Conservation (phyloP, 176 grass and related monocot species). For the Paspalum vaginatum region DNA sequence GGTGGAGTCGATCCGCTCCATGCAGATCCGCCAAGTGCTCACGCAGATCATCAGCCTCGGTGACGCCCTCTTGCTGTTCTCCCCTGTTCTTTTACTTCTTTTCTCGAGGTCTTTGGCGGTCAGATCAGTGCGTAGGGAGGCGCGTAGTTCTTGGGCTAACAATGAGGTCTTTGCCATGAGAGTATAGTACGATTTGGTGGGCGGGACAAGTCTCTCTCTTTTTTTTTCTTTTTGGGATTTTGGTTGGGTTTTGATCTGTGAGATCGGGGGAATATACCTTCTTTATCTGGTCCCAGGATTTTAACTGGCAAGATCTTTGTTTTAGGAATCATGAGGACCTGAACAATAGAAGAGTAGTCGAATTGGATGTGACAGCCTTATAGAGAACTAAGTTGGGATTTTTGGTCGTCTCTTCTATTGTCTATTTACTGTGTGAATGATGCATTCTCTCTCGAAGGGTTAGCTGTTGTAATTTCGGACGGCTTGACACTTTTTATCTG, state of each 20-base stretch:
- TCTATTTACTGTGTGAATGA: neutral
- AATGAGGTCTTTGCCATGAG: neutral
- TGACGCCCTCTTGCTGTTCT: slow-evolving; percentile 16
- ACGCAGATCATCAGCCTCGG: slow-evolving; percentile 75
- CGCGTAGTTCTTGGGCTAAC: neutral
- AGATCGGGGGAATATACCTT: neutral
- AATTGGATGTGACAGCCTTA: neutral
- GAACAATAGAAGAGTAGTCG: neutral
- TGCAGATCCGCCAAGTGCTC: slow-evolving; percentile 71
- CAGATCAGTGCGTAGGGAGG: neutral
- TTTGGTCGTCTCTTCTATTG: neutral
- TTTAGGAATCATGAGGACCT: neutral
- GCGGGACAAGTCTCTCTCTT: too few relatives aligned
- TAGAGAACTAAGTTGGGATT: neutral
- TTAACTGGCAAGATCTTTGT: neutral
- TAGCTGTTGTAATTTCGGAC: neutral
- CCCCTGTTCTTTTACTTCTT: neutral
- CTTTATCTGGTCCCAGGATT: neutral
- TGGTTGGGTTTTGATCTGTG: neutral
- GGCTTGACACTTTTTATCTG: neutral
- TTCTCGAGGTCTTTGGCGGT: neutral
- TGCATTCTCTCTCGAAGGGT: neutral
- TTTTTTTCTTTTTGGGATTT: neutral
- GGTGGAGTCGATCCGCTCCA: slow-evolving; percentile 67
- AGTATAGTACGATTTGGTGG: neutral